These are phyloP conservation scores for Solanum paucissectum DNA, from an alignment of 257 asterid genomes.

Conservation along the genomic window DNA sequence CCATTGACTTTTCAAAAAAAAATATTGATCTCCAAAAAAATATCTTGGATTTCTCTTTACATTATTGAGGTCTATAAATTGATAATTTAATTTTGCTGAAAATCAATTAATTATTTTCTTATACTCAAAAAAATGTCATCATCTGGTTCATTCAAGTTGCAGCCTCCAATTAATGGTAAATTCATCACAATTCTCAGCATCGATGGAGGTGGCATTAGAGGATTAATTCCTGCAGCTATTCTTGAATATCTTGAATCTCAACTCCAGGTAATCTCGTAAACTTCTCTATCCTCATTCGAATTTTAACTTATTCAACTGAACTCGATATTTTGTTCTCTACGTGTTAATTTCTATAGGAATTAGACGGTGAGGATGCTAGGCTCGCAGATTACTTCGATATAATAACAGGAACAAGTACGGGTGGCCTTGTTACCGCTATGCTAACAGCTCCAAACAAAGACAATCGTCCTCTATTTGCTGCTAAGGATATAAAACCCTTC, in stretches of 20 bases:
- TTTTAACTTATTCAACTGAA: not conserved
- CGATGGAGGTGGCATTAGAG: constrained; percentile 63
- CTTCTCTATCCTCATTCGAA: not conserved
- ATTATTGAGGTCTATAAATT: not conserved
- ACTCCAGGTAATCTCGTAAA: not conserved
- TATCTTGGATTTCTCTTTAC: not conserved
- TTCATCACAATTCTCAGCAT: constrained; percentile 51
- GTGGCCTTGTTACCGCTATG: constrained; percentile 61
- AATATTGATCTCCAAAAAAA: not conserved
- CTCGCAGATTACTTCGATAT: constrained; percentile 53
- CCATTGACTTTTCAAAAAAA: no score
- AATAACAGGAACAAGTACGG: constrained; percentile 55
- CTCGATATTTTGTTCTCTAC: not conserved
- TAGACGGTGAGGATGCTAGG: constrained; percentile 36
- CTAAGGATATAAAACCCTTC: constrained; percentile 49
- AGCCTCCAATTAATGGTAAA: constrained; percentile 19
- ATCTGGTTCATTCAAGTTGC: not conserved
- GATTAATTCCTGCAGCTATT: constrained; percentile 34
- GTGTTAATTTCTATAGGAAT: constrained; percentile 8
- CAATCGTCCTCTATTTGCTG: constrained; percentile 45
- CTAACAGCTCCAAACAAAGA: constrained; percentile 40
- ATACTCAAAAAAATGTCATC: not conserved
- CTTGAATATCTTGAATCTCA: constrained; percentile 14
- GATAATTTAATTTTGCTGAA: not conserved
- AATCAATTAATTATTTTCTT: not conserved